Evolutionary conservation across 352 stramenopile genomes (phyloP), one percentile per base, ranked within the genome.

Genomic region (Phytophthora tubulina): DNA sequence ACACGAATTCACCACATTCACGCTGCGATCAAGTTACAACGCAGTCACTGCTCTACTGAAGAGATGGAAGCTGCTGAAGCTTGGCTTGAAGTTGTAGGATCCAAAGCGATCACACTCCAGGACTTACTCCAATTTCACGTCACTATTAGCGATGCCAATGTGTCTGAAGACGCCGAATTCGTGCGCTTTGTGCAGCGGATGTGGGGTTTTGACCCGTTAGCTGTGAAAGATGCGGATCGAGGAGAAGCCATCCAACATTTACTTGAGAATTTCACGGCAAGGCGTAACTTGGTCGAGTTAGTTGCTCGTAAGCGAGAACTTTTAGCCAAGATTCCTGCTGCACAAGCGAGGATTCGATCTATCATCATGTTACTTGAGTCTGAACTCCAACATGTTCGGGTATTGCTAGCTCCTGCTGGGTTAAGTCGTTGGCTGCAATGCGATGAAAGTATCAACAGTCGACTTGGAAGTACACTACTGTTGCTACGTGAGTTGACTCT

Each of bases 161-260:
- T 52, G 4, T 46, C 69, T 0, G 81, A 91, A 66, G 86, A 94
- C 31, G 85, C 82, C 1, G 80, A 89, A 49, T 94, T 92, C 46
- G 70, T 90, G 3, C 66, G 72, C 8, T 91, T 82, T 52, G 57
- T 94, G 7, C 76, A 91, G 78, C 83, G 83, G 2, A 67, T 89
- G 58, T 93, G 84, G 85, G 61, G 68, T 4, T 85, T 92, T 60
- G 72, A 91, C 14, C 63, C 72, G 3, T 63, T 67, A 11, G 53
- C 42, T 1, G 54, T 78, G 33, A 74, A 59, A 39, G 65, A 74
- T 76, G 78, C 48, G 46, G 82, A 52, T 35, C 70, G 44, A 58
- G 79, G 21, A 63, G 69, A 62, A 68, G 78, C 33, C 27, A 79
- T 59, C 2, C 55, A 60, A 42, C 70, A 13, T 27, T 32, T 85